Percentiles rank a stretch among this genome's conserved stretches.
These are phyloP conservation scores for Leccinum fibrillosum DNA, from an alignment of 768 basidiomycete species.

Conservation along the genomic window DNA sequence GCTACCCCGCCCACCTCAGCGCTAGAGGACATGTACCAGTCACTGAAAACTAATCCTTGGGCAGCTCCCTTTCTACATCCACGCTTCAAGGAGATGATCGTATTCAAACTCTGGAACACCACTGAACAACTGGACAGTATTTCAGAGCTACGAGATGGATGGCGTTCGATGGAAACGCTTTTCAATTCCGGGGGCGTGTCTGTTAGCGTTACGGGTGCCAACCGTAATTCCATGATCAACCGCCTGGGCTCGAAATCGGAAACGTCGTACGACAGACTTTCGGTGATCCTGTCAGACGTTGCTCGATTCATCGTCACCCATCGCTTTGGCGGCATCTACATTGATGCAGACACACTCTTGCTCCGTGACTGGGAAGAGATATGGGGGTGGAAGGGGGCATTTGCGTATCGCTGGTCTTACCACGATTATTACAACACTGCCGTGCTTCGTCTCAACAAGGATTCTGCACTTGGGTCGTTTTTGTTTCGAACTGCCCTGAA, in stretches of 20 bases:
- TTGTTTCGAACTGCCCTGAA: conserved; percentile 89
- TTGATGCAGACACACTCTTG: conserved; percentile 91
- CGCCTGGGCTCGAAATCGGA: conserved; percentile 58
- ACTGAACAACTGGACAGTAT: conserved; percentile 91
- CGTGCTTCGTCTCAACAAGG: conserved; percentile 83
- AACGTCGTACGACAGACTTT: conserved; percentile 70
- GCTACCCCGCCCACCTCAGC: conserved; percentile 77
- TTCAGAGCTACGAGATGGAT: conserved; percentile 83
- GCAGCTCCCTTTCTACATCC: conserved; percentile 88
- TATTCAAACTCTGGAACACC: conserved; percentile 96
- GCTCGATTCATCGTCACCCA: conserved; percentile 94
- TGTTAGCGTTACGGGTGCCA: conserved; percentile 48
- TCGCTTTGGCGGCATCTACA: conserved; percentile 90
- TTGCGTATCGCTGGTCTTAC: conserved; percentile 94
- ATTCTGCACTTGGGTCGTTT: conserved; percentile 85
- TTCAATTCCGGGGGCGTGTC: conserved; percentile 88
- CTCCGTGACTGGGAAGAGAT: conserved; percentile 96
- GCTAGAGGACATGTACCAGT: conserved; percentile 75
- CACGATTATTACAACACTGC: conserved; percentile 93
- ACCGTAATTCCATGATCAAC: conserved; percentile 27
- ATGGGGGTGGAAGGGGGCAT: conserved; percentile 93
- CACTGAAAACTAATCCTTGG: conserved; percentile 82
- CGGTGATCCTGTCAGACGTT: conserved; percentile 93
- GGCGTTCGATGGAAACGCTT: conserved; percentile 70
- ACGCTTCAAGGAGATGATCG: conserved; percentile 82